Evolutionary conservation across 768 basidiomycete genomes (phyloP).

Genomic region (Ramaria rubella): DNA sequence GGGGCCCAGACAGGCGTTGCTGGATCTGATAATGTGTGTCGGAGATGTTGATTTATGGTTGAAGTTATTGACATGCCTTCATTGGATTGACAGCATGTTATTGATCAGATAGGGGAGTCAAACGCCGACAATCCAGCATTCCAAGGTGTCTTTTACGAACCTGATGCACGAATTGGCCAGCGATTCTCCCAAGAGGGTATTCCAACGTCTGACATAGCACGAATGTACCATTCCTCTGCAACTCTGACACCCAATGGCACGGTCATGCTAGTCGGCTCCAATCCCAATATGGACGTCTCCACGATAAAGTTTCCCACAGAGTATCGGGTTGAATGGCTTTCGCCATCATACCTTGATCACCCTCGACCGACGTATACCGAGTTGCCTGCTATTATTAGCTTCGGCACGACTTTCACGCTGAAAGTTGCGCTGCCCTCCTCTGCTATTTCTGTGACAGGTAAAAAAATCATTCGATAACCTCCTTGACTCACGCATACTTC

Average conservation of each 20-base stretch:
- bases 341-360: slow-evolving; percentile 34
- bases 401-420: slow-evolving; percentile 6
- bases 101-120: slow-evolving; percentile 28
- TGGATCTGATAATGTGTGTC: slow-evolving; percentile 27
- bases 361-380: slow-evolving; percentile 30
- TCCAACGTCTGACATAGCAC: slow-evolving; percentile 25
- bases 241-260: slow-evolving; percentile 27
- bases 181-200: slow-evolving; percentile 31
- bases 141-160: slow-evolving; percentile 27
- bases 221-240: slow-evolving; percentile 36
- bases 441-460: slow-evolving; percentile 3
- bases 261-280: slow-evolving; percentile 37
- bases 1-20: slow-evolving; percentile 39
- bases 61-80: background rate
- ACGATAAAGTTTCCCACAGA: slow-evolving; percentile 20
- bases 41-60: slow-evolving; percentile 14
- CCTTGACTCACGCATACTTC: background rate
- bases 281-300: slow-evolving; percentile 34
- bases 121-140: slow-evolving; percentile 33
- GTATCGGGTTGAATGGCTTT: slow-evolving; percentile 35
- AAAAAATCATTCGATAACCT: background rate
- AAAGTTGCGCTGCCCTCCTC: background rate
- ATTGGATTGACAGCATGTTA: slow-evolving; percentile 7
- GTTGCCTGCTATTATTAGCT: slow-evolving; percentile 22
- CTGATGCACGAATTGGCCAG: slow-evolving; percentile 22